Evolutionary conservation across 352 stramenopile genomes (phyloP).

Genomic region (Globisporangium nodosum): DNA sequence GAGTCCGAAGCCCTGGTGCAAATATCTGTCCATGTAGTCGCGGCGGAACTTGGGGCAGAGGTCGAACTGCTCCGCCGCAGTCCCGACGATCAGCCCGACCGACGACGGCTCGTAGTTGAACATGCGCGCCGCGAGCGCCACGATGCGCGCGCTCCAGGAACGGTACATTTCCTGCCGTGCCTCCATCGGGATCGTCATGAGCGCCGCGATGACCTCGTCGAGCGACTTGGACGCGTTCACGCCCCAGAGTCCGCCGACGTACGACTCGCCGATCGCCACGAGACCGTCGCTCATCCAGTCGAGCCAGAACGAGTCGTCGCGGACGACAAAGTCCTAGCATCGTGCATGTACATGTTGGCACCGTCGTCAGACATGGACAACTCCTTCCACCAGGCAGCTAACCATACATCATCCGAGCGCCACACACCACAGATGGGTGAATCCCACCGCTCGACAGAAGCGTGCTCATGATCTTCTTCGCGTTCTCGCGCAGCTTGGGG

Average conservation of each 20-base stretch:
- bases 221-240: constrained; percentile 45
- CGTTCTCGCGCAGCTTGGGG: constrained; percentile 53
- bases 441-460: constrained; percentile 61
- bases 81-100: constrained; percentile 56
- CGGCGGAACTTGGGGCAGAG: constrained; percentile 60
- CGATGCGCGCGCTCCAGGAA: constrained; percentile 73
- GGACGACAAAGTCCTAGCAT: constrained; percentile 67
- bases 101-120: constrained; percentile 78
- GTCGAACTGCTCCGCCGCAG: constrained; percentile 72
- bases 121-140: constrained; percentile 60
- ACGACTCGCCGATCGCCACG: constrained; percentile 78
- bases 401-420: not conserved
- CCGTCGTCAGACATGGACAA: not conserved
- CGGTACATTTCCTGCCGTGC: constrained; percentile 83
- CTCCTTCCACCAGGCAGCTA: too few species aligned
- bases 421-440: constrained; percentile 40
- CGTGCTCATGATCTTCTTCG: constrained; percentile 70
- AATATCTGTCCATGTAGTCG: constrained; percentile 72
- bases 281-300: constrained; percentile 86
- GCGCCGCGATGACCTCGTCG: constrained; percentile 62
- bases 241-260: constrained; percentile 69
- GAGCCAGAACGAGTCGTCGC: constrained; percentile 76
- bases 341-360: not conserved
- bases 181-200: constrained; percentile 81
- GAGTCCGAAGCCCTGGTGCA: constrained; percentile 72